A percentile compares a stretch with the other conserved stretches of the same genome.
These are phyloP conservation scores for Podospora pseudoanserina DNA, from an alignment of 495 filamentous ascomycete species.

Conservation along the genomic window DNA sequence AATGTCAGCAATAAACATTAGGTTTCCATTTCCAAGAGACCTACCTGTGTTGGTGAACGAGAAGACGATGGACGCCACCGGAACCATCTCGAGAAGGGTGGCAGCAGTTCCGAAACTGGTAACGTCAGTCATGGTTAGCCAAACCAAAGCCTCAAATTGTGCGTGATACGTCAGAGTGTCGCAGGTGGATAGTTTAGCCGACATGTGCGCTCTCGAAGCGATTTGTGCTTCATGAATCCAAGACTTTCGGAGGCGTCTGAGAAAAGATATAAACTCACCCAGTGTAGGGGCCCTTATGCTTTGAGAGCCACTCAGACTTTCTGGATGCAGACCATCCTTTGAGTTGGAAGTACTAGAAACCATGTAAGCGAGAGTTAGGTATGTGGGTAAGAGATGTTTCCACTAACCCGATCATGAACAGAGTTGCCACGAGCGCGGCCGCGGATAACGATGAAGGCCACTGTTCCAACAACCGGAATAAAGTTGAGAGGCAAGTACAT, in stretches of 20 bases:
- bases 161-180: constrained; percentile 8
- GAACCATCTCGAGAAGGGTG: constrained; percentile 78
- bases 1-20: constrained; percentile 20
- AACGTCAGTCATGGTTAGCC: constrained; percentile 16
- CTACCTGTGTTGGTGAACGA: constrained; percentile 80
- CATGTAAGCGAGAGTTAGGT: background rate
- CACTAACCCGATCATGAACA: constrained; percentile 32
- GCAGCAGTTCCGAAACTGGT: constrained; percentile 72
- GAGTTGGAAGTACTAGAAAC: constrained; percentile 73
- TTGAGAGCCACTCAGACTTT: constrained; percentile 60
- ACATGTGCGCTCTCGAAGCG: background rate
- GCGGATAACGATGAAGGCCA: constrained; percentile 72
- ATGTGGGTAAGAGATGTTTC: background rate
- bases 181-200: constrained; percentile 1
- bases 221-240: background rate
- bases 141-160: constrained; percentile 8
- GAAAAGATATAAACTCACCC: constrained; percentile 53
- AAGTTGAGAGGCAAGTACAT: constrained; percentile 87
- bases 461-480: constrained; percentile 83
- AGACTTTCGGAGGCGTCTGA: background rate
- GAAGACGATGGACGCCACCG: constrained; percentile 77
- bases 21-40: constrained; percentile 14
- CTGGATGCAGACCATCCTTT: constrained; percentile 68
- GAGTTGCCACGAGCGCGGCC: constrained; percentile 47
- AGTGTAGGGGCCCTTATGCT: constrained; percentile 64